These are phyloP conservation scores for Hanseniaspora guilliermondii DNA, from an alignment of 805 yeast genomes.

Conservation along the genomic window DNA sequence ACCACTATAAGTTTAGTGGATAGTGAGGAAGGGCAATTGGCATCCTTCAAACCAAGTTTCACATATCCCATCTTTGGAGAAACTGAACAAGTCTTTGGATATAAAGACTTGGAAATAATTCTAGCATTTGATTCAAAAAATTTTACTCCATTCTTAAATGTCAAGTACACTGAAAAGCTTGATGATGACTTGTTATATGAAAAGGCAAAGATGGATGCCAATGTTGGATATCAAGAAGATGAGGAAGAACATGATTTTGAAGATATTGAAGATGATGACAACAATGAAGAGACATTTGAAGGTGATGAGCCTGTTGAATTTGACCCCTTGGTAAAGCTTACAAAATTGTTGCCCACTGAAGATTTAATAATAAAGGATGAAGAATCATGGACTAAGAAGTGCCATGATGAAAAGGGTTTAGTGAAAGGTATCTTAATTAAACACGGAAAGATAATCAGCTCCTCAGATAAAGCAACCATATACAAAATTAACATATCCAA, in stretches of 20 bases:
- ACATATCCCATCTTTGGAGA: constrained; percentile 94
- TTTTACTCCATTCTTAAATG: constrained; percentile 58
- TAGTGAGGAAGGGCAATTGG: constrained; percentile 35
- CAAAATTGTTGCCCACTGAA: constrained; percentile 45
- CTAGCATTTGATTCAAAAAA: constrained; percentile 63
- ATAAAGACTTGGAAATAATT: constrained; percentile 51
- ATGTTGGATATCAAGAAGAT: constrained; percentile 23
- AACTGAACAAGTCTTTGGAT: constrained; percentile 79
- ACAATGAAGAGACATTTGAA: neutral
- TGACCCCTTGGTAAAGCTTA: constrained; percentile 28
- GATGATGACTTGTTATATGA: constrained; percentile 25
- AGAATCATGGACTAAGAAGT: constrained; percentile 48
- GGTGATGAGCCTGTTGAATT: constrained; percentile 22
- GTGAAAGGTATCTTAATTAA: constrained; percentile 19
- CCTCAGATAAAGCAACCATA: constrained; percentile 32
- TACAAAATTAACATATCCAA: constrained; percentile 31
- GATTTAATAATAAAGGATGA: constrained; percentile 53
- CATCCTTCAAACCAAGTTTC: constrained; percentile 61
- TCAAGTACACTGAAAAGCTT: constrained; percentile 43
- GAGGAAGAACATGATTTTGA: constrained; percentile 35
- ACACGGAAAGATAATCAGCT: constrained; percentile 26
- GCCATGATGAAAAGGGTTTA: constrained; percentile 33
- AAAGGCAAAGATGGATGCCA: constrained; percentile 10
- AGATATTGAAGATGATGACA: neutral
- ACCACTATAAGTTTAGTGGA: constrained; percentile 49